A percentile compares a stretch with the other conserved stretches of the same genome.
Evolutionary conservation across 106 monocot genomes (phyloP).

Genomic region (Dendrobium officinale): DNA sequence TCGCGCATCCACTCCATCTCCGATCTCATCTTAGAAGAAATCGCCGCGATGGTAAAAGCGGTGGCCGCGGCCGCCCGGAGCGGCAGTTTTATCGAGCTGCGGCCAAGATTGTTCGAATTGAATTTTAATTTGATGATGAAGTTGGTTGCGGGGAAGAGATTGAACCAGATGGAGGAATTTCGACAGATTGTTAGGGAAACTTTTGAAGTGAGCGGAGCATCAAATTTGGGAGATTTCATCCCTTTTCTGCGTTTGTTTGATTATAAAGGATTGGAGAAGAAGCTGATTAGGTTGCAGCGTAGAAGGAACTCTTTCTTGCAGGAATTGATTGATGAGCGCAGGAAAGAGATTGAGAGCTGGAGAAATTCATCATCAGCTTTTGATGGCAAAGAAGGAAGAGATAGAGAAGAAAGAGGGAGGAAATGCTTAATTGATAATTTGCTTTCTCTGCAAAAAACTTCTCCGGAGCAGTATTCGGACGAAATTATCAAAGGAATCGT

Average conservation of each 20-base stretch:
- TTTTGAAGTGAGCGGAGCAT: background rate
- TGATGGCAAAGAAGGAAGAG: background rate
- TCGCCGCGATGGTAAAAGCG: slow-evolving; percentile 5
- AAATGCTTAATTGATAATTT: slow-evolving; percentile 21
- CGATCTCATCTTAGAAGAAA: slow-evolving; percentile 16
- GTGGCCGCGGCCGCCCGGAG: slow-evolving; percentile 10
- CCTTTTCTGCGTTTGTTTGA: slow-evolving; percentile 25
- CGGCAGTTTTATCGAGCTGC: slow-evolving; percentile 29
- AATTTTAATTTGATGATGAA: slow-evolving; percentile 32
- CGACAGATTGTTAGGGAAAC: slow-evolving; percentile 22
- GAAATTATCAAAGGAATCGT: slow-evolving; percentile 22
- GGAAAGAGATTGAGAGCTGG: background rate
- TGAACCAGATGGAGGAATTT: slow-evolving; percentile 13
- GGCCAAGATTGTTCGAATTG: slow-evolving; percentile 30
- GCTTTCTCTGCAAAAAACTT: slow-evolving; percentile 22
- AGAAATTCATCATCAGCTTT: background rate
- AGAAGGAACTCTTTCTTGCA: slow-evolving; percentile 26
- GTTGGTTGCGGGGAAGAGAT: slow-evolving; percentile 31
- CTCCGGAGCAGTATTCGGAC: slow-evolving; percentile 30
- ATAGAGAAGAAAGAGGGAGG: background rate
- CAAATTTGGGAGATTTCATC: slow-evolving; percentile 29
- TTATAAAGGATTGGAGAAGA: slow-evolving; percentile 16
- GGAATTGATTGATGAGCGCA: slow-evolving; percentile 19
- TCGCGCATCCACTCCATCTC: slow-evolving; percentile 22
- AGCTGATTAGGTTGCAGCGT: slow-evolving; percentile 4